A percentile compares a stretch with the other conserved stretches of the same genome.
phyloP scores from a whole-genome alignment of 805 yeast species.

The Wickerhamiella allomyrinae region DNA sequence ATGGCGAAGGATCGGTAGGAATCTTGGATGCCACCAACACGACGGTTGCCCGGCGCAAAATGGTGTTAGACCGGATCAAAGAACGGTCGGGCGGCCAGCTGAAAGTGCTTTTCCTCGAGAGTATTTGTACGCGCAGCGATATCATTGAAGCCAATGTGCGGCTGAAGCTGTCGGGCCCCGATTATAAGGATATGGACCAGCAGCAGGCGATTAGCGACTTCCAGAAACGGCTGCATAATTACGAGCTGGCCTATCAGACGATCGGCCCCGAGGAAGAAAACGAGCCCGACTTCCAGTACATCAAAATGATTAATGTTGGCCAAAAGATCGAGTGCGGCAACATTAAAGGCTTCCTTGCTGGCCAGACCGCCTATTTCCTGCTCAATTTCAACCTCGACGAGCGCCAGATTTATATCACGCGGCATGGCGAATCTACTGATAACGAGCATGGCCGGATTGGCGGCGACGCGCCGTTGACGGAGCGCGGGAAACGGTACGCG shows the following conservation, averaged over 20 bases:
- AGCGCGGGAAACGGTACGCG: conserved; percentile 64
- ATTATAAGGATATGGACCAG: conserved; percentile 75
- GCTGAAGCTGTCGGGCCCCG: conserved; percentile 84
- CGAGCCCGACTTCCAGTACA: conserved; percentile 59
- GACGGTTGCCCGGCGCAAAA: conserved; percentile 53
- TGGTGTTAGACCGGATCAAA: conserved; percentile 33
- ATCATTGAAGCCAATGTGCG: conserved; percentile 74
- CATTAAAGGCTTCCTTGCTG: conserved; percentile 75
- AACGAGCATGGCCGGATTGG: conserved; percentile 80
- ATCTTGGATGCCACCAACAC: conserved; percentile 89
- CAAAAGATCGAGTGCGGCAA: conserved; percentile 85
- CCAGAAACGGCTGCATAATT: conserved; percentile 62
- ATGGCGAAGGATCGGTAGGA: conserved; percentile 82
- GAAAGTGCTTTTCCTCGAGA: conserved; percentile 73
- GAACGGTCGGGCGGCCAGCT: conserved; percentile 32
- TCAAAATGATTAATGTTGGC: conserved; percentile 93
- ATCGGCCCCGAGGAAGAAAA: conserved; percentile 62
- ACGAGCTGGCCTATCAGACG: conserved; percentile 81
- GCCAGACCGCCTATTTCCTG: conserved; percentile 83
- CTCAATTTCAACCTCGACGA: conserved; percentile 78
- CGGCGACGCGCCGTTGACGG: conserved; percentile 73
- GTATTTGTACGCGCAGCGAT: conserved; percentile 67
- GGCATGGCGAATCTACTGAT: conserved; percentile 88
- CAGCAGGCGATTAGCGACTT: conserved; percentile 69
- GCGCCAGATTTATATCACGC: conserved; percentile 85